Conservation (phyloP, 228 moss, liverwort and hornwort genomes). For the Sphagnum fallax region DNA sequence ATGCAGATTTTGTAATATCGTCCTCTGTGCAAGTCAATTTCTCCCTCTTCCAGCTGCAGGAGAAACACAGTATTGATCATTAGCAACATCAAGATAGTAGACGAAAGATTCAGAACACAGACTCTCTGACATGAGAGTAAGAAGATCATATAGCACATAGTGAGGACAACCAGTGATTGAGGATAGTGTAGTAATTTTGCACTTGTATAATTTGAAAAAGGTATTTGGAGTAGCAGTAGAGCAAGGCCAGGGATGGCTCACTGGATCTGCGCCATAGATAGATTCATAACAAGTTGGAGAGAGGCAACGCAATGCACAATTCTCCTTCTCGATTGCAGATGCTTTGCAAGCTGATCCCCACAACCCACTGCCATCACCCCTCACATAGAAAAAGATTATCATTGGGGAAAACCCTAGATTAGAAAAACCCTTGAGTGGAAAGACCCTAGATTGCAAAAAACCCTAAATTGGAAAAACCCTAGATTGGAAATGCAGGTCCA, state of each 20-base stretch:
- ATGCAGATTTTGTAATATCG: constrained; percentile 70
- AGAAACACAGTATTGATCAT: neutral
- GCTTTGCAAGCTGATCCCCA: constrained; percentile 37
- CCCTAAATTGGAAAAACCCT: too few relatives aligned
- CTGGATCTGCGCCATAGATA: constrained; percentile 70
- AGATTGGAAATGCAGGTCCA: too few relatives aligned
- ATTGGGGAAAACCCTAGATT: constrained; percentile 13
- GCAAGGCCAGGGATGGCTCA: constrained; percentile 12
- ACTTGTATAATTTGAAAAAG: neutral
- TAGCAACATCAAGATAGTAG: neutral
- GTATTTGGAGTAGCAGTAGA: neutral
- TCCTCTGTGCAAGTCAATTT: constrained; percentile 65
- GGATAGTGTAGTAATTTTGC: neutral
- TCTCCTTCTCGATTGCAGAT: constrained; percentile 39
- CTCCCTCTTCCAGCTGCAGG: constrained; percentile 89
- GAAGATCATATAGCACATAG: too few relatives aligned
- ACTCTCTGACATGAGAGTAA: neutral
- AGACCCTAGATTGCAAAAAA: too few relatives aligned
- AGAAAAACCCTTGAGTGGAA: too few relatives aligned
- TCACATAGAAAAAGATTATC: constrained; percentile 37
- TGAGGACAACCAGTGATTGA: neutral
- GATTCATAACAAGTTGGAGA: constrained; percentile 59
- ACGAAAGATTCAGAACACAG: neutral
- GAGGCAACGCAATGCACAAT: constrained; percentile 74
- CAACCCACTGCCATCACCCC: constrained; percentile 39